Conservation (phyloP, 768 basidiomycete species). For the Boletus edulis region DNA sequence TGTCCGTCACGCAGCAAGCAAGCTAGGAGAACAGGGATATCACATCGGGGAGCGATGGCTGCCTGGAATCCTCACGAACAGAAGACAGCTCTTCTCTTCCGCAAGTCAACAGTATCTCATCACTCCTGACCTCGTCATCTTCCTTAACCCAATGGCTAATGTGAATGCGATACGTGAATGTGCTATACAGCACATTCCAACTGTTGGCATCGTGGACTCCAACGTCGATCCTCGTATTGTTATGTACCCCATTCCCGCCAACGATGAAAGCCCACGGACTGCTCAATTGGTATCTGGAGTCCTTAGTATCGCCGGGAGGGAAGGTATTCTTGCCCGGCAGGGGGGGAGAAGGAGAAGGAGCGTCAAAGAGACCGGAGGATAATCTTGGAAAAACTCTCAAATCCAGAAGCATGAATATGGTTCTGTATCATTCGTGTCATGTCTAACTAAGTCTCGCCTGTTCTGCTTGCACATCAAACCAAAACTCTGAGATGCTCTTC, state of each 20-base stretch:
- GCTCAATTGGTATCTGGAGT: slow-evolving; percentile 91
- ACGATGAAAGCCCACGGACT: slow-evolving; percentile 89
- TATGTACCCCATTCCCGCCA: slow-evolving; percentile 98
- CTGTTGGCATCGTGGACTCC: slow-evolving; percentile 91
- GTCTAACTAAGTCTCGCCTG: slow-evolving; percentile 29
- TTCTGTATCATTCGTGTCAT: slow-evolving; percentile 4
- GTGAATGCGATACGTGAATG: slow-evolving; percentile 89
- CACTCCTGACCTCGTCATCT: slow-evolving; percentile 83
- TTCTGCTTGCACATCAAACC: slow-evolving; percentile 62
- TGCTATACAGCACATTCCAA: slow-evolving; percentile 85
- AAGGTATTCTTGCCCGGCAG: slow-evolving; percentile 54
- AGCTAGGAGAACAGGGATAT: slow-evolving; percentile 78
- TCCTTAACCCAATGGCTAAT: slow-evolving; percentile 88
- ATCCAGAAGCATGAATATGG: slow-evolving; percentile 14
- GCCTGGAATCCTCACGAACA: slow-evolving; percentile 94
- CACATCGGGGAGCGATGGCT: slow-evolving; percentile 89
- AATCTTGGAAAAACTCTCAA: slow-evolving; percentile 25
- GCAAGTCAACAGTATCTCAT: slow-evolving; percentile 51
- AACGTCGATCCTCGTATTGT: slow-evolving; percentile 95
- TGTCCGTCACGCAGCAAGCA: slow-evolving; percentile 75
- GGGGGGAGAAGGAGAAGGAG: slow-evolving; percentile 27
- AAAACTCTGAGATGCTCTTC: slow-evolving; percentile 51
- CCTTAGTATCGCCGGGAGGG: slow-evolving; percentile 82
- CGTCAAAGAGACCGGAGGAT: slow-evolving; percentile 25
- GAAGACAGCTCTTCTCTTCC: slow-evolving; percentile 67